Percentiles rank a stretch among this genome's conserved stretches.
These are phyloP conservation scores for Leonotis leonurus DNA, from an alignment of 257 asterid species.

Conservation along the genomic window DNA sequence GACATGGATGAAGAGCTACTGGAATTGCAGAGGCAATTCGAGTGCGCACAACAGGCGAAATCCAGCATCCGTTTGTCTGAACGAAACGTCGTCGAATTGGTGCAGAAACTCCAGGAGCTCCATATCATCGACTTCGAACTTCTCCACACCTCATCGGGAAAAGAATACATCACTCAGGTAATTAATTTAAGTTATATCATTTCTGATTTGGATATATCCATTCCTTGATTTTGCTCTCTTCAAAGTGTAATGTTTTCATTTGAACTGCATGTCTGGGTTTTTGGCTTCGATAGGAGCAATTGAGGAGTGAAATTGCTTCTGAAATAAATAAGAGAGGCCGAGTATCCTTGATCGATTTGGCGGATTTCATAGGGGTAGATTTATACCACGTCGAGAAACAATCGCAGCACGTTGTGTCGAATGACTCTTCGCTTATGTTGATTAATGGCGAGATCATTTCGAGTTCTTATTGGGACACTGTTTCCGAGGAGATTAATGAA, in stretches of 20 bases:
- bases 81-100: slow-evolving; percentile 92
- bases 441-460: slow-evolving; percentile 89
- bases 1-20: slow-evolving; percentile 85
- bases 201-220: not conserved
- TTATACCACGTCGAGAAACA: slow-evolving; percentile 89
- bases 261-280: slow-evolving; percentile 18
- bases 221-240: not conserved
- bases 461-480: slow-evolving; percentile 74
- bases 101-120: slow-evolving; percentile 81
- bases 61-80: slow-evolving; percentile 92
- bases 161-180: slow-evolving; percentile 94
- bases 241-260: not conserved
- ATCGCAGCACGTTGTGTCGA: slow-evolving; percentile 58
- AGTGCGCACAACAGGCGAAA: slow-evolving; percentile 87
- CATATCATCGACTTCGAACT: slow-evolving; percentile 90
- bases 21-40: slow-evolving; percentile 88
- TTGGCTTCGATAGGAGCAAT: slow-evolving; percentile 55
- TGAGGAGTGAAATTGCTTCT: slow-evolving; percentile 65
- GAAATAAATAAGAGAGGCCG: slow-evolving; percentile 68
- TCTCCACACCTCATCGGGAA: slow-evolving; percentile 86
- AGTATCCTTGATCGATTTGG: slow-evolving; percentile 76
- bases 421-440: slow-evolving; percentile 60
- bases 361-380: slow-evolving; percentile 68
- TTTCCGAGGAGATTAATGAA: slow-evolving; percentile 89
- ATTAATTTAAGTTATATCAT: slow-evolving; percentile 9